A percentile compares a stretch with the other conserved stretches of the same genome.
Conservation (phyloP, 2,329 filamentous ascomycete genomes). For the Aphanoascus verrucosus region DNA sequence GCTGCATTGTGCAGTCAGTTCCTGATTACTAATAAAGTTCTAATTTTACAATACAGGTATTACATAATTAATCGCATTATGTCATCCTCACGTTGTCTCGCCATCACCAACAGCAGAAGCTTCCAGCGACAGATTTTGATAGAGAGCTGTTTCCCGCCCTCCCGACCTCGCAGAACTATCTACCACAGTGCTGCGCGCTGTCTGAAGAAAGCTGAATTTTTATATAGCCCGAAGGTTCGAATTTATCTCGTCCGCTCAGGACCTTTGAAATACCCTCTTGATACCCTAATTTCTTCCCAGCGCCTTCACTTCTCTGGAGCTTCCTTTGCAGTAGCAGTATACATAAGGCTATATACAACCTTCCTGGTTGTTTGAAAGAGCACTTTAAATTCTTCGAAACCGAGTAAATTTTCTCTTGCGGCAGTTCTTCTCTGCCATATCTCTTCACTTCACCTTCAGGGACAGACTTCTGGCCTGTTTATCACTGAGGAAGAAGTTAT, state of each 20-base stretch:
- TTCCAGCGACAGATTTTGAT: too few species aligned
- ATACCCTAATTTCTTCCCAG: background rate
- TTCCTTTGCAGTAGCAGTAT: too few species aligned
- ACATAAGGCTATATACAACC: too few species aligned
- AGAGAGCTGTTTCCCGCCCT: background rate
- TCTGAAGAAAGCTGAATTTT: background rate
- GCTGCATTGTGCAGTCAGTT: too few species aligned
- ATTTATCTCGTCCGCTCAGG: constrained; percentile 3
- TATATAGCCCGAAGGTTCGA: background rate
- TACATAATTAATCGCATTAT: too few species aligned
- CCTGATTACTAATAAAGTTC: too few species aligned
- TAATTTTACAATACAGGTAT: too few species aligned
- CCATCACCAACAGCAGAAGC: too few species aligned
- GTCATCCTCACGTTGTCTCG: too few species aligned
- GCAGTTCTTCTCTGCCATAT: background rate
- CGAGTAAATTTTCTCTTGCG: background rate
- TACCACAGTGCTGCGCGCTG: constrained; percentile 2
- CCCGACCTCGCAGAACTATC: background rate
- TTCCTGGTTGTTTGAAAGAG: too few species aligned
- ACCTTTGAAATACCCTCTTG: background rate
- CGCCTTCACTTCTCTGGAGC: background rate
- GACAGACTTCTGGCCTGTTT: background rate
- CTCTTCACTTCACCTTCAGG: background rate
- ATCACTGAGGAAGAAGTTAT: constrained; percentile 3
- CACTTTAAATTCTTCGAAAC: background rate